A percentile compares a stretch with the other conserved stretches of the same genome.
These are phyloP conservation scores for Fusarium tjaetaba DNA, from an alignment of 2,329 filamentous ascomycete species.

Conservation along the genomic window DNA sequence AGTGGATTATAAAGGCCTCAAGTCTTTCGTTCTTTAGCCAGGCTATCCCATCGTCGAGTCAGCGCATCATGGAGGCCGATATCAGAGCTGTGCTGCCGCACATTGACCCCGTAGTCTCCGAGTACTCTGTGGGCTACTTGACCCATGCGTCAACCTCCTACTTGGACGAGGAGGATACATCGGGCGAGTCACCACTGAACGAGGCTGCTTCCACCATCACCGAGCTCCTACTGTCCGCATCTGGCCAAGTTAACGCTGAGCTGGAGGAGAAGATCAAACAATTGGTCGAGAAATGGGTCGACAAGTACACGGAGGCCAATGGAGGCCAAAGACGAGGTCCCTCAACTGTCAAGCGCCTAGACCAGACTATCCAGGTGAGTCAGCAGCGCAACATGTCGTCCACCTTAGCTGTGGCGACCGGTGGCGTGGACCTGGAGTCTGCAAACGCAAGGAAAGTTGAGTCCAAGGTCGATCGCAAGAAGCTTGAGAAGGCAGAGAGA, in stretches of 20 bases:
- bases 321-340: constrained; percentile 77
- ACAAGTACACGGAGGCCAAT: constrained; percentile 79
- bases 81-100: constrained; percentile 85
- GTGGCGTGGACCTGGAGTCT: constrained; percentile 90
- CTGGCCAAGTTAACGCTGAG: constrained; percentile 77
- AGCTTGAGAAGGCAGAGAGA: constrained; percentile 96
- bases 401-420: constrained; percentile 86
- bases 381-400: constrained; percentile 96
- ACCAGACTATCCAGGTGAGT: constrained; percentile 94
- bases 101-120: constrained; percentile 87
- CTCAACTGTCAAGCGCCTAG: constrained; percentile 82
- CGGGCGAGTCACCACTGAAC: constrained; percentile 77
- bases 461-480: constrained; percentile 97
- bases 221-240: constrained; percentile 92
- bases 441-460: constrained; percentile 94
- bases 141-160: constrained; percentile 90
- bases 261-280: constrained; percentile 82
- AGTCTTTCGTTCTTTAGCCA: not conserved
- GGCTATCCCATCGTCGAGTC: not conserved
- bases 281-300: constrained; percentile 90
- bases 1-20: not conserved
- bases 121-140: constrained; percentile 94
- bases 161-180: constrained; percentile 75
- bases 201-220: constrained; percentile 87
- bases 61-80: constrained; percentile 79